Evolutionary conservation across 805 yeast genomes (phyloP), one percentile per base, ranked within the genome.

Genomic region (Trichomonascus vanleenenianus): DNA sequence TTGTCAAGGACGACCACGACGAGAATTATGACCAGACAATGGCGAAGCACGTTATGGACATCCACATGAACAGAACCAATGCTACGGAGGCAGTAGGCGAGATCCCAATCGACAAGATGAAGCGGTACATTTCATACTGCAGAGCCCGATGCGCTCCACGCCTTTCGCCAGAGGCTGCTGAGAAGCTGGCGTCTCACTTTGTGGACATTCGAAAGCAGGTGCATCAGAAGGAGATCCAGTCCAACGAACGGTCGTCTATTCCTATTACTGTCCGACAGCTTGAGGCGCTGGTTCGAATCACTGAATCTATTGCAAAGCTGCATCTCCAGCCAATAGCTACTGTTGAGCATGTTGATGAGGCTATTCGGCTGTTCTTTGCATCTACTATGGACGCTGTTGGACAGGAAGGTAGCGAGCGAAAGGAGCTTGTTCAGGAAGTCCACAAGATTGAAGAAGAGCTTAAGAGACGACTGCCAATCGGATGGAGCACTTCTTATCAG

Each of bases 191-290:
- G 11, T 83, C 96, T 7, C 94, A 93, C 63, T 93, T 91, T 62
- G 96, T 93, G 33, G 81, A 85, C 39, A 88, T 93, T 56, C 75
- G 98, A 61, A 82, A 83, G 56, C 81, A 81, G 50, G 81, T 93
- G 45, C 88, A 85, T 53, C 74, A 78, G 47, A 83, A 78, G 56
- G 99, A 93, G 68, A 70, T 79, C 14, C 81, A 80, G 51, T 79
- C 88, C 51, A 81, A 87, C 50, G 96, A 84, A 60, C 75, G 97
- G 56, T 88, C 97, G 0, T 83, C 96, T 1, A 93, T 93, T 58
- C 99, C 99, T 27, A 91, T 93, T 59, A 93, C 99, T 0, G 80
- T 93, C 39, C 88, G 99, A 74, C 99, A 93, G 70, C 74, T 93
- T 50, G 99, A 93, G 67, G 98, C 99, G 34, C 86, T 93, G 56